Evolutionary conservation across 495 filamentous ascomycete genomes (phyloP), one percentile per base, ranked within the genome.

Genomic region (Neurospora sp.): DNA sequence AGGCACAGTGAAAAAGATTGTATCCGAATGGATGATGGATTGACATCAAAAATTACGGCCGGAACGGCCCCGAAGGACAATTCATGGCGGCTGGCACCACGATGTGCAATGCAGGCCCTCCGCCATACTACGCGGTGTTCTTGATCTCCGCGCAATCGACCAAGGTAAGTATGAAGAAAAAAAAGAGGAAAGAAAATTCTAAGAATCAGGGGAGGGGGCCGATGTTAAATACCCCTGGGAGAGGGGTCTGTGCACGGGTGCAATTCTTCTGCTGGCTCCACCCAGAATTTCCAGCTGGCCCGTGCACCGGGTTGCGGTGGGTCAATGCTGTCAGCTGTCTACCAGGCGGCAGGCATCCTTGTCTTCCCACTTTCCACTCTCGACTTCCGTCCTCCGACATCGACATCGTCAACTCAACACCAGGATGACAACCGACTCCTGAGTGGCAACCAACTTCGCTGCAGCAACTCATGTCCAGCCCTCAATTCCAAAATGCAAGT

Each of bases 81-180:
- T 77, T 75, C 71, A 77, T 75, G 54, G 54, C 71, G 69, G 74
- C 71, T 72, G 71, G 72, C 75, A 73, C 75, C 75, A 70, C 75
- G 75, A 71, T 75, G 75, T 77, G 75, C 75, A 77, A 77, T 77
- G 73, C 71, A 77, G 75, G 75, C 70, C 73, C 54, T 73, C 74
- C 74, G 59, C 74, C 69, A 75, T 77, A 75, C 73, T 69, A 62
- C 73, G 40, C 46, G 71, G 71, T 54, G 5, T 69, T 77, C 75
- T 40, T 77, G 75, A 77, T 75, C 75, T 71, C 71, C 71, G 39
- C 40, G 73, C 71, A 75, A 44, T 75, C 74, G 71, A 77, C 75
- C 74, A 77, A 77, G 75, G 75, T 77, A 77, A 77, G 75, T 77
- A 77, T 77, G 74, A 77, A 77, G 75, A 70, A 75, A 37, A 75